Evolutionary conservation across 2,329 filamentous ascomycete species (phyloP).

Genomic region (Aurifilum marmelostoma): DNA sequence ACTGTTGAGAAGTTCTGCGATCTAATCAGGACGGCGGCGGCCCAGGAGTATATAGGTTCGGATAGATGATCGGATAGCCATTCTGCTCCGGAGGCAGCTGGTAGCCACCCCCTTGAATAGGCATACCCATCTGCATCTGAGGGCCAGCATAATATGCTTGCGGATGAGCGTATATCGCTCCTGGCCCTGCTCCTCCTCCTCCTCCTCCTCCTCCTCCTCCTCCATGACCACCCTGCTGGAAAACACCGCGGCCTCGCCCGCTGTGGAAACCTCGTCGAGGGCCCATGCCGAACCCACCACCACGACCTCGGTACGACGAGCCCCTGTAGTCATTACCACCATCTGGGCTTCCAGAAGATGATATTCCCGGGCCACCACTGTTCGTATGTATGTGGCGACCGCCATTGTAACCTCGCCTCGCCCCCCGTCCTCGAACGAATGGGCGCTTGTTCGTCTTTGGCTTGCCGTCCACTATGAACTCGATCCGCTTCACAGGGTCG

Average conservation of each 20-base stretch:
- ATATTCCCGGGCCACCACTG: neutral
- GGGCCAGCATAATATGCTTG: constrained; percentile 12
- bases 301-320: constrained; percentile 14
- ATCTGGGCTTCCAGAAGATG: constrained; percentile 8
- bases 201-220: too few relatives aligned
- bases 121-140: constrained; percentile 13
- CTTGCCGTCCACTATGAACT: constrained; percentile 62
- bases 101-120: constrained; percentile 8
- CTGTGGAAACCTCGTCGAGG: constrained; percentile 18
- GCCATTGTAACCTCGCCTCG: constrained; percentile 14
- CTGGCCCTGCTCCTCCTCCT: neutral
- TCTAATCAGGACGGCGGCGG: constrained; percentile 14
- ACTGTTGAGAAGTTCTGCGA: neutral
- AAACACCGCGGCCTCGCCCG: constrained; percentile 20
- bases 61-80: constrained; percentile 10
- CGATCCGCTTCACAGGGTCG: constrained; percentile 65
- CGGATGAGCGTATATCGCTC: neutral
- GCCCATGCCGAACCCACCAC: neutral
- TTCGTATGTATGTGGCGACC: neutral
- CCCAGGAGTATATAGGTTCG: constrained; percentile 13
- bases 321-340: constrained; percentile 6
- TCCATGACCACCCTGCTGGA: neutral
- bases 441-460: constrained; percentile 43
- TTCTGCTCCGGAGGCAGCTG: constrained; percentile 11
- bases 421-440: constrained; percentile 36